Percentiles rank a stretch among this genome's conserved stretches.
phyloP scores from a whole-genome alignment of 257 asterid genomes.

The Solanum chiquidenum region DNA sequence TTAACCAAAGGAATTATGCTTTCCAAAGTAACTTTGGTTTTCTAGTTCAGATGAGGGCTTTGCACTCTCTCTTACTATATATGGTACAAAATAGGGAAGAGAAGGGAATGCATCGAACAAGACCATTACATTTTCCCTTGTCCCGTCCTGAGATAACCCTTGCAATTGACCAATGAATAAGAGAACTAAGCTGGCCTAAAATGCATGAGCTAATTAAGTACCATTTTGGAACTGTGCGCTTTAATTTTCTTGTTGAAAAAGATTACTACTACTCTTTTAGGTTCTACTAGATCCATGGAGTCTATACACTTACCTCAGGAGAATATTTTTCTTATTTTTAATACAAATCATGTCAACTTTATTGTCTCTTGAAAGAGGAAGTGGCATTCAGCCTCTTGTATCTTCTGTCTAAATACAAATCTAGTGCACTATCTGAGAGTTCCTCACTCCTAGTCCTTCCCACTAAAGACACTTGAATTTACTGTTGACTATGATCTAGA shows the following conservation, averaged over 20 bases:
- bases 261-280: neutral
- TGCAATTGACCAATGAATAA: neutral
- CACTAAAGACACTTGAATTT: neutral
- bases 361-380: neutral
- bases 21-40: too few relatives aligned
- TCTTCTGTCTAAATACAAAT: neutral
- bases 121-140: neutral
- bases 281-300: neutral
- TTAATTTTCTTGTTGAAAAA: neutral
- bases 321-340: neutral
- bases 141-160: neutral
- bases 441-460: neutral
- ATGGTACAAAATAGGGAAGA: too few relatives aligned
- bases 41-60: too few relatives aligned
- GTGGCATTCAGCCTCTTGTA: neutral
- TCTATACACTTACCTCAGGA: neutral
- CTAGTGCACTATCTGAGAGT: neutral
- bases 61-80: too few relatives aligned
- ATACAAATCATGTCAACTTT: neutral
- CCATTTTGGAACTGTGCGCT: neutral
- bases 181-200: neutral
- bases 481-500: neutral
- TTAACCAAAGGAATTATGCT: too few relatives aligned
- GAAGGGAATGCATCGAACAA: neutral
- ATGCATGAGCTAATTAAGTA: neutral